phyloP scores from a whole-genome alignment of 2,329 filamentous ascomycete genomes.

The Xylariaceae sp. region DNA sequence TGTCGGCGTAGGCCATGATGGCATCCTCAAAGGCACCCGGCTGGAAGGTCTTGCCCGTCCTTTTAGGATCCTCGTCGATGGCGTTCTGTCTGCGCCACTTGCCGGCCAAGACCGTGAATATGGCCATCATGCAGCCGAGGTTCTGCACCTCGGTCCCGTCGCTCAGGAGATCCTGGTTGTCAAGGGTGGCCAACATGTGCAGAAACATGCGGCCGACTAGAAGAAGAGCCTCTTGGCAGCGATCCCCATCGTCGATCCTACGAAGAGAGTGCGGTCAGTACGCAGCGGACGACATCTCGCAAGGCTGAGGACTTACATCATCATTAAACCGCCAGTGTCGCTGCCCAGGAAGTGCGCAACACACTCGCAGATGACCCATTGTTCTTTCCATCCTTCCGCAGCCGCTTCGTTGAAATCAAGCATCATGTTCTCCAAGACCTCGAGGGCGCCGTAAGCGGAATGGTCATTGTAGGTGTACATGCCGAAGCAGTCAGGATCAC shows the following conservation, averaged over 20 bases:
- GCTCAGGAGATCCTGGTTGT: slow-evolving; percentile 24
- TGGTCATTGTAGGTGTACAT: slow-evolving; percentile 39
- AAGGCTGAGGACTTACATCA: slow-evolving; percentile 16
- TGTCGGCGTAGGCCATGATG: slow-evolving; percentile 27
- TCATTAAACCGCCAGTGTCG: slow-evolving; percentile 8
- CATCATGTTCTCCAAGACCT: slow-evolving; percentile 35
- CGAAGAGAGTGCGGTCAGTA: neutral
- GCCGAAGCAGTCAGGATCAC: slow-evolving; percentile 30
- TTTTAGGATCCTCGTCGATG: slow-evolving; percentile 11
- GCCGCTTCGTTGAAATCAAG: slow-evolving; percentile 30
- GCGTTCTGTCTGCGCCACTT: slow-evolving; percentile 8
- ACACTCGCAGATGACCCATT: slow-evolving; percentile 33
- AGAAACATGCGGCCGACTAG: slow-evolving; percentile 30
- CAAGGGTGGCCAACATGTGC: slow-evolving; percentile 30
- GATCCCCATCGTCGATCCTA: slow-evolving; percentile 24
- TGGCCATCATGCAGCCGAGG: slow-evolving; percentile 30
- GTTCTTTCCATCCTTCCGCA: slow-evolving; percentile 26
- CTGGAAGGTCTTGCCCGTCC: slow-evolving; percentile 13
- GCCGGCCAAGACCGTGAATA: slow-evolving; percentile 22
- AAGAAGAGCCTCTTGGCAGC: slow-evolving; percentile 8
- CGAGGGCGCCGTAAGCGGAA: slow-evolving; percentile 29
- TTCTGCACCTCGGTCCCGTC: slow-evolving; percentile 28
- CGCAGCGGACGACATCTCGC: too few species aligned
- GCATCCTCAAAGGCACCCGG: slow-evolving; percentile 21
- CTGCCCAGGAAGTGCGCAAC: slow-evolving; percentile 23